These are phyloP conservation scores for Leersia perrieri DNA, from an alignment of 176 grass and related monocot genomes.

Conservation along the genomic window DNA sequence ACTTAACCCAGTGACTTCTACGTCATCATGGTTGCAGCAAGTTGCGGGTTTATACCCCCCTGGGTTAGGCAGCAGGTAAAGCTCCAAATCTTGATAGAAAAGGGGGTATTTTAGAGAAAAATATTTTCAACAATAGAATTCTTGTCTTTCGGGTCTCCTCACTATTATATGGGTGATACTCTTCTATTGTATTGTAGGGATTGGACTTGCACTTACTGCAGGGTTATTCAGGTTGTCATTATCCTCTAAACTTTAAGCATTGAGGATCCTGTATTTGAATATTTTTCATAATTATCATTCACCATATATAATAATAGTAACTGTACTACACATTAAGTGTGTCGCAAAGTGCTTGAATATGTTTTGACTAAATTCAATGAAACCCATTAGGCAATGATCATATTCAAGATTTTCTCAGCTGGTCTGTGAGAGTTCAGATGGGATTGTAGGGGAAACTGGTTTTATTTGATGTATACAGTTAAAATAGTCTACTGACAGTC, in stretches of 20 bases:
- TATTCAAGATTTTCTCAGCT: not conserved
- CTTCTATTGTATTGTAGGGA: conserved; percentile 63
- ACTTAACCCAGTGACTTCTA: conserved; percentile 32
- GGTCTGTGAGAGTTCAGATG: not conserved
- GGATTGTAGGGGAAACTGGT: not conserved
- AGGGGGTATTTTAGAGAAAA: not conserved
- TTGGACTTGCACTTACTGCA: conserved; percentile 93
- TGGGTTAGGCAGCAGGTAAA: conserved; percentile 76
- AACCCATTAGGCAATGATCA: not conserved
- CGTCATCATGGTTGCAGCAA: conserved; percentile 62
- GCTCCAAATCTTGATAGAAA: conserved; percentile 1
- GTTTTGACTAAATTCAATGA: conserved; percentile 1
- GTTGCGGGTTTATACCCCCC: conserved; percentile 77
- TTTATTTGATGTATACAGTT: conserved; percentile 17
- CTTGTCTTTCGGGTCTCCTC: not conserved
- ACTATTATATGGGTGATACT: conserved; percentile 19
- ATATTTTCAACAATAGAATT: conserved; percentile 3
- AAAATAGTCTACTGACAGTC: conserved; percentile 5
- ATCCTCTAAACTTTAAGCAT: conserved; percentile 5
- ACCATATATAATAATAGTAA: not conserved
- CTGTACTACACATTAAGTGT: conserved; percentile 22
- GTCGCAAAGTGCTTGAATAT: not conserved
- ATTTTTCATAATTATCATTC: not conserved
- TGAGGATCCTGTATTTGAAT: conserved; percentile 9
- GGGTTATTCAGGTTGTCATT: conserved; percentile 66